Percentiles rank a stretch among this genome's conserved stretches.
Conservation (phyloP, 2,329 filamentous ascomycete genomes). For the Fusarium algeriense region DNA sequence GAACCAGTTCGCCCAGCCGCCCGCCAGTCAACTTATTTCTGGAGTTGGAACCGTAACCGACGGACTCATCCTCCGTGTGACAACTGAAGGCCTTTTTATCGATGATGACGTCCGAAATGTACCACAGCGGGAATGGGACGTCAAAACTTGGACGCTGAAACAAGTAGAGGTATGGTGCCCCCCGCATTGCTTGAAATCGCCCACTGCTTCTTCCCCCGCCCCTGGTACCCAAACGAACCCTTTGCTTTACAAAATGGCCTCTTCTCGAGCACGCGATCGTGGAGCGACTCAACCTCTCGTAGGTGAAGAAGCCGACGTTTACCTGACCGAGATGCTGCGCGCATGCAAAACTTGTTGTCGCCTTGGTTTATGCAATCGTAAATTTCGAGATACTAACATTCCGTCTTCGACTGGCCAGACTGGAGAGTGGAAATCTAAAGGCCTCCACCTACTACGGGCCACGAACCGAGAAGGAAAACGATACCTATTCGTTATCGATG, state of each 20-base stretch:
- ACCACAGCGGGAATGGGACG: conserved; percentile 97
- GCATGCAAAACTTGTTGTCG: conserved; percentile 75
- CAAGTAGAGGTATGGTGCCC: conserved; percentile 89
- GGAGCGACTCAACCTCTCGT: conserved; percentile 65
- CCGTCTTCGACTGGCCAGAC: conserved; percentile 58
- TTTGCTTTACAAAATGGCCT: conserved; percentile 62
- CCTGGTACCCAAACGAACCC: conserved; percentile 55
- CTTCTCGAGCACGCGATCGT: conserved; percentile 61
- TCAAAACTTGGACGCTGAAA: conserved; percentile 98
- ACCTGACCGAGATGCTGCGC: conserved; percentile 71
- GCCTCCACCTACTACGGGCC: conserved; percentile 72
- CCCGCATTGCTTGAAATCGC: conserved; percentile 68
- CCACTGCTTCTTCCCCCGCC: conserved; percentile 57
- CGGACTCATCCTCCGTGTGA: conserved; percentile 90
- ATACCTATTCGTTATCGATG: conserved; percentile 73
- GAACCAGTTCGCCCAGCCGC: conserved; percentile 88
- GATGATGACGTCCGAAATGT: conserved; percentile 94
- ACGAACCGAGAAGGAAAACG: conserved; percentile 75
- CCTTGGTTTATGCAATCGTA: conserved; percentile 62
- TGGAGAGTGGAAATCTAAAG: conserved; percentile 66
- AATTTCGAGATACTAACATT: conserved; percentile 59
- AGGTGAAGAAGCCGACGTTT: conserved; percentile 75
- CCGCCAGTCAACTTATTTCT: conserved; percentile 88
- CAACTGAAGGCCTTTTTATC: conserved; percentile 94
- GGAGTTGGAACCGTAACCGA: conserved; percentile 89